A percentile compares a stretch with the other conserved stretches of the same genome.
Evolutionary conservation across 192 early-diverging fungal genomes (phyloP).

Genomic region (Kickxella alabastrina): DNA sequence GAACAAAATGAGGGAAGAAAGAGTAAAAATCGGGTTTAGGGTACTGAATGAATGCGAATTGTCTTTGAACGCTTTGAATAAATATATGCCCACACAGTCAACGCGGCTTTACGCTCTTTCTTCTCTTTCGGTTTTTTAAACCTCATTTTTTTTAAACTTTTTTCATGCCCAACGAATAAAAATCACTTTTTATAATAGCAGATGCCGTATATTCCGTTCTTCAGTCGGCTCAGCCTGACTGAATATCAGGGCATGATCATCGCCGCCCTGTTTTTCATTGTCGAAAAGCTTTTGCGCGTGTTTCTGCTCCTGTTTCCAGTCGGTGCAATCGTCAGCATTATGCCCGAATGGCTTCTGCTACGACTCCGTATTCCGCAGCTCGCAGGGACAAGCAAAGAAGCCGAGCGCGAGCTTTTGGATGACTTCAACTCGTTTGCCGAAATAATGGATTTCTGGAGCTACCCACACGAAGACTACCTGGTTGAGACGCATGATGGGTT

Average conservation of each 20-base stretch:
- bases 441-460: conserved; percentile 64
- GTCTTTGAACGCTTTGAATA: no score
- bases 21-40: no score
- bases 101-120: no score
- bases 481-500: conserved; percentile 83
- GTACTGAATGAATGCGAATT: no score
- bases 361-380: conserved; percentile 33
- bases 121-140: no score
- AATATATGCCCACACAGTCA: no score
- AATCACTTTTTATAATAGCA: not conserved
- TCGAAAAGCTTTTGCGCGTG: conserved; percentile 68
- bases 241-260: conserved; percentile 62
- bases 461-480: conserved; percentile 78
- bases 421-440: conserved; percentile 50
- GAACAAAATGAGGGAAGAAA: no score
- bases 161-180: no score
- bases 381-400: conserved; percentile 27
- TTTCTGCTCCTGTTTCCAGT: conserved; percentile 62
- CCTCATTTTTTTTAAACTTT: no score
- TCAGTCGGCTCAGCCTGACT: conserved; percentile 57
- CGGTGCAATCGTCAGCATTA: conserved; percentile 48
- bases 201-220: conserved; percentile 57
- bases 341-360: conserved; percentile 39
- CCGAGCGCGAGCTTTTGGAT: conserved; percentile 41
- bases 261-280: conserved; percentile 61